Evolutionary conservation across 2,329 filamentous ascomycete species (phyloP).

Genomic region (Aspergillus pseudonomiae): DNA sequence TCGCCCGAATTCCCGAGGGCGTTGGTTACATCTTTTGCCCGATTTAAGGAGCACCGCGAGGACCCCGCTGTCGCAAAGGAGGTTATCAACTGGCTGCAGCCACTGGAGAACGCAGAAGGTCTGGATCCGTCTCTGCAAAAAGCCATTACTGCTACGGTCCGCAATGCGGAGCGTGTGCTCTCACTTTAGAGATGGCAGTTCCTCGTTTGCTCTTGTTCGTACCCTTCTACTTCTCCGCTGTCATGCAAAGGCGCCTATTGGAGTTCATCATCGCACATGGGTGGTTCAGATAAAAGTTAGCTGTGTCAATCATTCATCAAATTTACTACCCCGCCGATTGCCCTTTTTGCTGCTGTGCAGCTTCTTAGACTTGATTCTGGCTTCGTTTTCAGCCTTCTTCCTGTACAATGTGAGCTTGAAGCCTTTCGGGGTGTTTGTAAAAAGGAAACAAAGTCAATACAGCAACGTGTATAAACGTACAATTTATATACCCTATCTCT

Average conservation of each 20-base stretch:
- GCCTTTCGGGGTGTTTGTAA: not conserved
- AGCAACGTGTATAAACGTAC: slow-evolving; percentile 38
- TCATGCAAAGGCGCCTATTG: slow-evolving; percentile 30
- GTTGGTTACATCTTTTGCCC: slow-evolving; percentile 66
- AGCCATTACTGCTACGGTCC: slow-evolving; percentile 50
- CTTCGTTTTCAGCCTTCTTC: slow-evolving; percentile 61
- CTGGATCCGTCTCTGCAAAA: slow-evolving; percentile 58
- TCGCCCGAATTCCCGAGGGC: slow-evolving; percentile 74
- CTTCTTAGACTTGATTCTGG: slow-evolving; percentile 62
- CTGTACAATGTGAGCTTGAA: slow-evolving; percentile 35
- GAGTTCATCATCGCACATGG: slow-evolving; percentile 12
- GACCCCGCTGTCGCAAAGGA: slow-evolving; percentile 48
- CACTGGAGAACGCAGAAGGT: slow-evolving; percentile 47
- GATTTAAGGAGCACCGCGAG: slow-evolving; percentile 58
- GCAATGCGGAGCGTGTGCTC: slow-evolving; percentile 36
- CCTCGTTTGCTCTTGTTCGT: slow-evolving; percentile 10
- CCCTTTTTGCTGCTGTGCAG: slow-evolving; percentile 64
- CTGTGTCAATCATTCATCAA: slow-evolving; percentile 36
- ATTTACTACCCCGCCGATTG: slow-evolving; percentile 49
- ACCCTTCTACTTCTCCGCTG: not conserved
- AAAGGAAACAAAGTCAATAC: not conserved
- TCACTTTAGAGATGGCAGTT: slow-evolving; percentile 21
- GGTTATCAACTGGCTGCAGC: slow-evolving; percentile 53
- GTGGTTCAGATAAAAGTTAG: slow-evolving; percentile 24
- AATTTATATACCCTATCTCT: slow-evolving; percentile 57